These are phyloP conservation scores for Akanthomyces uredinophilus DNA, from an alignment of 2,329 filamentous ascomycete genomes.

Conservation along the genomic window DNA sequence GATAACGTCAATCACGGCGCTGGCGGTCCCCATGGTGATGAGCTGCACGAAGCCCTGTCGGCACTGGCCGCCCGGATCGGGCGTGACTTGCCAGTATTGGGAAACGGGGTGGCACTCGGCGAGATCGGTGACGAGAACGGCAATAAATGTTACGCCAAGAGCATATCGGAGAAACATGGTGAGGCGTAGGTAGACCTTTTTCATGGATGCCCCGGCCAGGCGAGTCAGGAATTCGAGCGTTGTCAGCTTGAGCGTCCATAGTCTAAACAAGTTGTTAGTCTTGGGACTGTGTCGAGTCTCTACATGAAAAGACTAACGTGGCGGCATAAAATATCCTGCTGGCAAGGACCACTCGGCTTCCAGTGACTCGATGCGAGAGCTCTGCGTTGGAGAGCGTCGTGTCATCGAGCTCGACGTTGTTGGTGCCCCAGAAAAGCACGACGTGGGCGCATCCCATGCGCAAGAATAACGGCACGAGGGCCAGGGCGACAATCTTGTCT, in stretches of 20 bases:
- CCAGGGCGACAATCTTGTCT: slow-evolving; percentile 74
- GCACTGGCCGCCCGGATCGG: slow-evolving; percentile 77
- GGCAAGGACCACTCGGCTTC: slow-evolving; percentile 71
- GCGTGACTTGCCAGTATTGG: slow-evolving; percentile 70
- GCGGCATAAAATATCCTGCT: slow-evolving; percentile 78
- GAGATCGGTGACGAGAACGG: slow-evolving; percentile 72
- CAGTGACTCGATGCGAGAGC: slow-evolving; percentile 59
- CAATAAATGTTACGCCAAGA: slow-evolving; percentile 68
- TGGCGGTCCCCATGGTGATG: slow-evolving; percentile 75
- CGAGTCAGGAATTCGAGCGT: slow-evolving; percentile 86
- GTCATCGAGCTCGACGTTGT: slow-evolving; percentile 63
- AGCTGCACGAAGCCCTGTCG: slow-evolving; percentile 80
- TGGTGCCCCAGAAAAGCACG: slow-evolving; percentile 80
- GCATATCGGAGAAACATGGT: slow-evolving; percentile 67
- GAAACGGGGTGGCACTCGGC: slow-evolving; percentile 70
- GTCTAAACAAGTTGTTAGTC: slow-evolving; percentile 42
- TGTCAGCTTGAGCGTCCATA: slow-evolving; percentile 86
- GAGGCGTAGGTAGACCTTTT: slow-evolving; percentile 63
- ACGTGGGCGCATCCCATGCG: slow-evolving; percentile 81
- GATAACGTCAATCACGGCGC: slow-evolving; percentile 78
- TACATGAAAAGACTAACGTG: slow-evolving; percentile 55
- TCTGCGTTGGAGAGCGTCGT: slow-evolving; percentile 46
- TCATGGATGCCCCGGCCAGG: slow-evolving; percentile 73
- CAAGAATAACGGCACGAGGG: slow-evolving; percentile 69
- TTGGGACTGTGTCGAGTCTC: background rate